A percentile compares a stretch with the other conserved stretches of the same genome.
Conservation (phyloP, 495 filamentous ascomycete species). For the Letharia columbiana region DNA sequence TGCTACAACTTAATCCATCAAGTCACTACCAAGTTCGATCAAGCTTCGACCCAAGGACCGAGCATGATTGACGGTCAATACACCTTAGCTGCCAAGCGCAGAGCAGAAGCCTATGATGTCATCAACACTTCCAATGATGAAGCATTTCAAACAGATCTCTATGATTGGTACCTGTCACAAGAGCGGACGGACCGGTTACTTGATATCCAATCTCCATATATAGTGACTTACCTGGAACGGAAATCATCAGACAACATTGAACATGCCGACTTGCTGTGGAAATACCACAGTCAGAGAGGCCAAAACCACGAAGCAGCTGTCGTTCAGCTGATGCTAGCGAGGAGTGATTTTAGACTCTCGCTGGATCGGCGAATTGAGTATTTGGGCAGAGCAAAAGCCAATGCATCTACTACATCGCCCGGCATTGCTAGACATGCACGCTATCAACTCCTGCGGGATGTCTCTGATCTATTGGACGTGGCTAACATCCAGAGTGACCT, state of each 20-base stretch:
- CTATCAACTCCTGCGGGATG: conserved; percentile 69
- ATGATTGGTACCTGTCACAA: conserved; percentile 89
- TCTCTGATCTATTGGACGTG: conserved; percentile 80
- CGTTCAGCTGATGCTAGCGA: conserved; percentile 75
- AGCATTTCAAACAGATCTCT: conserved; percentile 86
- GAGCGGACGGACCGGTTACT: conserved; percentile 78
- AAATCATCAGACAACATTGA: conserved; percentile 56
- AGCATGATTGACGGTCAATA: conserved; percentile 68
- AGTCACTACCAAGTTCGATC: conserved; percentile 68
- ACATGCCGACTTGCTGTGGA: conserved; percentile 88
- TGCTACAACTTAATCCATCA: conserved; percentile 80
- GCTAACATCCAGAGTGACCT: conserved; percentile 93
- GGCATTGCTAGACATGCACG: conserved; percentile 66
- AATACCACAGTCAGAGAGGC: conserved; percentile 71
- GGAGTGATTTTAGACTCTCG: conserved; percentile 64
- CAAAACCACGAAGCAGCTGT: conserved; percentile 76
- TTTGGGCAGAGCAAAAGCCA: conserved; percentile 76
- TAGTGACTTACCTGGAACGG: conserved; percentile 76
- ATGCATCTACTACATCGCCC: conserved; percentile 65
- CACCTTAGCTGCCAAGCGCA: conserved; percentile 64
- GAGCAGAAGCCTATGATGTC: conserved; percentile 76
- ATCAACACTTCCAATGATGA: conserved; percentile 81
- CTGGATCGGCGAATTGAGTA: conserved; percentile 80
- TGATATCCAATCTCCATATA: conserved; percentile 69
- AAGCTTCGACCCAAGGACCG: conserved; percentile 52